Evolutionary conservation across 2,329 filamentous ascomycete species (phyloP).

Genomic region (Monosporascus sp.): DNA sequence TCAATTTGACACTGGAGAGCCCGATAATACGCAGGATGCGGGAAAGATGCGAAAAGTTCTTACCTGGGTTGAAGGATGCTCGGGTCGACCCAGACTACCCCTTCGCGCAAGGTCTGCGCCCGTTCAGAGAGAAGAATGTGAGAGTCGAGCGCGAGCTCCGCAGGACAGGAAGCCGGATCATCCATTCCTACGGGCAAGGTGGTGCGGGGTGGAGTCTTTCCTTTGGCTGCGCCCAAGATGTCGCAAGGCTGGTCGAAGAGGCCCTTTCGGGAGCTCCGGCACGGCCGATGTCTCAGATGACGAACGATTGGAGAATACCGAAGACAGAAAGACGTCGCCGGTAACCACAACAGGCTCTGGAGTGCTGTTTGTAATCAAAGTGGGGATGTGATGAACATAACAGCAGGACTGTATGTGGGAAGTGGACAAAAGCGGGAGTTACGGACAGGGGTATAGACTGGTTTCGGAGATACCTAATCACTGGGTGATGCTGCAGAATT

Average conservation of each 20-base stretch:
- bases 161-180: constrained; percentile 28
- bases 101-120: constrained; percentile 37
- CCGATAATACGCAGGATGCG: constrained; percentile 37
- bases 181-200: constrained; percentile 41
- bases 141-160: constrained; percentile 38
- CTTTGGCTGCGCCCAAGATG: constrained; percentile 35
- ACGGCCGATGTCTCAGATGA: constrained; percentile 22
- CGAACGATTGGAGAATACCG: constrained; percentile 13
- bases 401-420: not conserved
- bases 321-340: constrained; percentile 11
- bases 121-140: constrained; percentile 34
- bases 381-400: not conserved
- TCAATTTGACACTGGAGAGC: constrained; percentile 34
- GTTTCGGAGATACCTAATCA: not conserved
- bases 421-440: not conserved
- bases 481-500: no score
- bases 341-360: not conserved
- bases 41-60: constrained; percentile 35
- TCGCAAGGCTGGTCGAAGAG: constrained; percentile 29
- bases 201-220: constrained; percentile 38
- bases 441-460: not conserved
- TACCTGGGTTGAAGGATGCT: constrained; percentile 35
- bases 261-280: constrained; percentile 23
- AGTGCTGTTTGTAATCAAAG: not conserved
- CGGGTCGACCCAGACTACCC: constrained; percentile 35